These are phyloP conservation scores for Pyronema domesticum DNA, from an alignment of 495 filamentous ascomycete species.

Conservation along the genomic window DNA sequence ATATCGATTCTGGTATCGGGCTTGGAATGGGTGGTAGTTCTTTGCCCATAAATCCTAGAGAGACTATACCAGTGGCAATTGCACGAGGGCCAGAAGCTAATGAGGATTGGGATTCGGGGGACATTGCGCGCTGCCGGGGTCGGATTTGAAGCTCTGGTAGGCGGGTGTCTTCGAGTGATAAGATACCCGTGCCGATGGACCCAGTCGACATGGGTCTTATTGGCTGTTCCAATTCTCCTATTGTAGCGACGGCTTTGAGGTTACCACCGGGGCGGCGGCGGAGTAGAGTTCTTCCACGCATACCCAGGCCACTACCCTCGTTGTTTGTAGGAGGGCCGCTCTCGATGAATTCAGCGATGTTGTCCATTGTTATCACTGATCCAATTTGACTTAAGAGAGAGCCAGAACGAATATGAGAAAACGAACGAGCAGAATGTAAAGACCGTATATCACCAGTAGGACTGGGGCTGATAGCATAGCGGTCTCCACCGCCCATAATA, in stretches of 20 bases:
- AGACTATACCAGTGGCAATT: constrained; percentile 24
- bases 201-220: constrained; percentile 51
- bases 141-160: constrained; percentile 27
- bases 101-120: background rate
- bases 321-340: constrained; percentile 4
- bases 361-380: constrained; percentile 10
- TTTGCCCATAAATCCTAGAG: constrained; percentile 38
- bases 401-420: constrained; percentile 15
- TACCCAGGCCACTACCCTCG: too few relatives aligned
- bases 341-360: constrained; percentile 16
- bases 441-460: constrained; percentile 15
- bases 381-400: constrained; percentile 16
- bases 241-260: constrained; percentile 59
- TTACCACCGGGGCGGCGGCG: constrained; percentile 79
- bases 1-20: constrained; percentile 3
- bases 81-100: background rate
- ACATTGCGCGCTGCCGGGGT: constrained; percentile 12
- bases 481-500: constrained; percentile 2
- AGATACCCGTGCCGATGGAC: constrained; percentile 36
- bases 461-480: constrained; percentile 6
- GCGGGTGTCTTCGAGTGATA: constrained; percentile 17
- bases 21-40: constrained; percentile 5
- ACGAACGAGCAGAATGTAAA: constrained; percentile 23
- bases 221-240: constrained; percentile 45
- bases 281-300: constrained; percentile 34